These are phyloP conservation scores for Backusella tuberculispora DNA, from an alignment of 192 early-diverging fungal species.

Conservation along the genomic window DNA sequence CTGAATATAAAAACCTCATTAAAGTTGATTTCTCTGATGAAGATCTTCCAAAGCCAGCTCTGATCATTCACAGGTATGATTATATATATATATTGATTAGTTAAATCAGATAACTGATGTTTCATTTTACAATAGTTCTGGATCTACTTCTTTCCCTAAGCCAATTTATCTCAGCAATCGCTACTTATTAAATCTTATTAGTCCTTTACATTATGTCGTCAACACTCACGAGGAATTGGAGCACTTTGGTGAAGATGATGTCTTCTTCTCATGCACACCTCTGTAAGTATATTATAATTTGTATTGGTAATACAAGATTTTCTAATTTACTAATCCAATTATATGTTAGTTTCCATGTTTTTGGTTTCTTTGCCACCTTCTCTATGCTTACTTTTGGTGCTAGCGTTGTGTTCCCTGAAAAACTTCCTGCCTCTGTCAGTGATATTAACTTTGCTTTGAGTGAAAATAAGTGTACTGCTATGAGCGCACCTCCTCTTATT, in stretches of 20 bases:
- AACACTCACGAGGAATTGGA: background rate
- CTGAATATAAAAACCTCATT: background rate
- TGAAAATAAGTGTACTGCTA: slow-evolving; percentile 9
- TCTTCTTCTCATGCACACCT: slow-evolving; percentile 18
- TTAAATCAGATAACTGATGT: background rate
- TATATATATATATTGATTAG: background rate
- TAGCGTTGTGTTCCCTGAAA: background rate
- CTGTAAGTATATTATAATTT: slow-evolving; percentile 17
- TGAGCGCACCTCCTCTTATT: background rate
- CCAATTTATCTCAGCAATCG: slow-evolving; percentile 24
- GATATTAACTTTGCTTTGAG: slow-evolving; percentile 13
- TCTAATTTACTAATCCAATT: background rate
- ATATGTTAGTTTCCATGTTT: background rate
- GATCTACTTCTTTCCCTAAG: slow-evolving; percentile 23
- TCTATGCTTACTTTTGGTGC: background rate
- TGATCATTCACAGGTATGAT: slow-evolving; percentile 17
- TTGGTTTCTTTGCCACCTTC: slow-evolving; percentile 12
- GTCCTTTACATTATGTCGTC: background rate
- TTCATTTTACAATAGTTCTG: slow-evolving; percentile 22
- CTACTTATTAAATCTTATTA: background rate
- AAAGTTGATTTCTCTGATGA: background rate
- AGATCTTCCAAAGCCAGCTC: background rate
- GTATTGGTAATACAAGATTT: background rate
- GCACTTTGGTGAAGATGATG: background rate
- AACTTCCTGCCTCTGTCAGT: slow-evolving; percentile 1